These are phyloP conservation scores for Schwanniomyces etchellsii DNA, from an alignment of 1,139 yeast genomes.

Conservation along the genomic window DNA sequence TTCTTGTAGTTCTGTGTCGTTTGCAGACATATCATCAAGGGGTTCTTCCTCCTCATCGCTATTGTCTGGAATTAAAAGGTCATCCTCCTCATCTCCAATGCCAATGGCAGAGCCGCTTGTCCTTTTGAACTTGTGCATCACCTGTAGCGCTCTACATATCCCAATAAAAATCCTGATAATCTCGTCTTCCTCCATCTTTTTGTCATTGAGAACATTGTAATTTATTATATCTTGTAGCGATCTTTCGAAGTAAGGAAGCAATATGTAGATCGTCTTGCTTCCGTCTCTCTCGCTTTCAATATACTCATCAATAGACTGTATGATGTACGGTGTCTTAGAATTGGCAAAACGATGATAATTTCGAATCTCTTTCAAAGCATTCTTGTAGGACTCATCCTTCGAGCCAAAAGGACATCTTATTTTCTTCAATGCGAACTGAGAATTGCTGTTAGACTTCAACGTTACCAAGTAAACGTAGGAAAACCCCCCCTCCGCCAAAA, in stretches of 20 bases:
- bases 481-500: constrained; percentile 88
- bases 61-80: constrained; percentile 22
- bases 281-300: constrained; percentile 74
- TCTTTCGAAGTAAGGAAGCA: constrained; percentile 68
- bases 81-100: constrained; percentile 28
- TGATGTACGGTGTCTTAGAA: constrained; percentile 55
- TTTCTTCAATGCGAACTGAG: constrained; percentile 72
- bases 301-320: constrained; percentile 64
- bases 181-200: constrained; percentile 53
- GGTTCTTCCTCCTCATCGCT: constrained; percentile 25
- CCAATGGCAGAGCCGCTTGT: constrained; percentile 13
- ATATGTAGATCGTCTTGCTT: constrained; percentile 66
- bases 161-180: constrained; percentile 60
- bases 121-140: constrained; percentile 63
- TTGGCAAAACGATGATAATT: constrained; percentile 63
- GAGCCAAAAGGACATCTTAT: constrained; percentile 85
- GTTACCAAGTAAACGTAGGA: constrained; percentile 80
- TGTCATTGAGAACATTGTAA: constrained; percentile 50
- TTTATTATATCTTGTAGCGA: constrained; percentile 78
- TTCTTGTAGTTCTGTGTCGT: constrained; percentile 50
- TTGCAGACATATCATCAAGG: constrained; percentile 4
- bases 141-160: constrained; percentile 66
- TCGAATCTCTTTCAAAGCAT: constrained; percentile 72
- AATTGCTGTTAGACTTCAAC: constrained; percentile 39
- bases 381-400: constrained; percentile 50